Evolutionary conservation across 164 flowering plant genomes (phyloP).

Genomic region (Hamamelis virginiana): DNA sequence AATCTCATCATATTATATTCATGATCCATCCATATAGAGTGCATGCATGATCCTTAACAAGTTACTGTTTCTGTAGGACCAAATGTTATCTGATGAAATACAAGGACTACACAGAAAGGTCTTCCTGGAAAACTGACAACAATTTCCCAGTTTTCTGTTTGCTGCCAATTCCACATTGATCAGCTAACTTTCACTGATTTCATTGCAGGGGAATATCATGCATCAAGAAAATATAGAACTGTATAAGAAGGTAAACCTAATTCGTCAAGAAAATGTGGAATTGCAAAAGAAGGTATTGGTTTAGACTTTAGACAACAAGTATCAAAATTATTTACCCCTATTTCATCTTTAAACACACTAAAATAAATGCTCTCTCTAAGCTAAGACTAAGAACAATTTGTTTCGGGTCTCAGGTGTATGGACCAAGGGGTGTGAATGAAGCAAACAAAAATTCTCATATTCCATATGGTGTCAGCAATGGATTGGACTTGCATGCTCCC

Average conservation of each 20-base stretch:
- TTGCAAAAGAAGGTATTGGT: constrained; percentile 40
- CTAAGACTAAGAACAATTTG: neutral
- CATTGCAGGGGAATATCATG: constrained; percentile 38
- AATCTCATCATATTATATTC: too few relatives aligned
- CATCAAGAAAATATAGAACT: constrained; percentile 53
- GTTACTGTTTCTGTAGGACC: constrained; percentile 32
- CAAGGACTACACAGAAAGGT: constrained; percentile 46
- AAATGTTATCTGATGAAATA: constrained; percentile 39
- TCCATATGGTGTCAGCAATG: constrained; percentile 16
- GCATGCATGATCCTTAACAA: neutral
- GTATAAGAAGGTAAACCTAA: constrained; percentile 33
- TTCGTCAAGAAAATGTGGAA: constrained; percentile 37
- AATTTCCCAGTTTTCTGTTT: neutral
- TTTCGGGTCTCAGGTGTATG: constrained; percentile 33
- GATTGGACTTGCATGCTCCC: constrained; percentile 22
- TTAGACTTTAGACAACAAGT: neutral
- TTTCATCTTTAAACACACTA: neutral
- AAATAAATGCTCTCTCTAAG: neutral
- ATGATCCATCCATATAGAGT: neutral
- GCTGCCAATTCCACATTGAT: neutral
- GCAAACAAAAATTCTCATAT: constrained; percentile 11
- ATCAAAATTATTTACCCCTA: neutral
- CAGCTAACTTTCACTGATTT: neutral
- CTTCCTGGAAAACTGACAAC: neutral
- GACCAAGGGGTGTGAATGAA: constrained; percentile 17